Evolutionary conservation across 1,284 basidiomycete genomes (phyloP).

Genomic region (Caloboletus firmus): DNA sequence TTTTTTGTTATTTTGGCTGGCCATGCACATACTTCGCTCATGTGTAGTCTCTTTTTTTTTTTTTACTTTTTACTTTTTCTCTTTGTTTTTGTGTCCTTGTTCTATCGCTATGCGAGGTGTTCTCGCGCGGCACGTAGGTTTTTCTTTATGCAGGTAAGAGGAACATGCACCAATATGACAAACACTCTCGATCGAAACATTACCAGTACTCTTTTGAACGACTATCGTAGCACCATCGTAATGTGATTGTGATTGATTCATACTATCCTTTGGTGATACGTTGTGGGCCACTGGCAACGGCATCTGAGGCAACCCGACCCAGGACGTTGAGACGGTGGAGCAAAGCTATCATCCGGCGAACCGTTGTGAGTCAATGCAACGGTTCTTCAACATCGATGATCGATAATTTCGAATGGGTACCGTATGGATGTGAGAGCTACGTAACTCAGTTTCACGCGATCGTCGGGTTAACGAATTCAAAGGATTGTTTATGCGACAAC

Average conservation of each 20-base stretch:
- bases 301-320: no score
- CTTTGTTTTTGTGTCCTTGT: constrained; percentile 23
- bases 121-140: constrained; percentile 15
- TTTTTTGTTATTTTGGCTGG: constrained; percentile 33
- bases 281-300: neutral
- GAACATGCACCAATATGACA: constrained; percentile 26
- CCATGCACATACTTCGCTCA: constrained; percentile 29
- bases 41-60: constrained; percentile 11
- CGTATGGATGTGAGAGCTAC: no score
- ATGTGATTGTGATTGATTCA: constrained; percentile 24
- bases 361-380: no score
- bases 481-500: no score
- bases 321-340: no score
- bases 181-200: constrained; percentile 17
- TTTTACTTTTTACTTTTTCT: no score
- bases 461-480: no score
- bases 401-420: no score
- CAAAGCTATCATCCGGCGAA: no score
- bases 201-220: constrained; percentile 33
- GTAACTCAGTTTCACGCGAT: no score
- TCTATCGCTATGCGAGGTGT: constrained; percentile 17
- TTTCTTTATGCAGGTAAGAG: constrained; percentile 34
- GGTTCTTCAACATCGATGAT: no score
- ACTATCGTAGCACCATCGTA: constrained; percentile 29
- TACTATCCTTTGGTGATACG: neutral